Percentiles rank a stretch among this genome's conserved stretches.
Conservation (phyloP, 2,329 filamentous ascomycete species). For the Diaporthe amygdali region DNA sequence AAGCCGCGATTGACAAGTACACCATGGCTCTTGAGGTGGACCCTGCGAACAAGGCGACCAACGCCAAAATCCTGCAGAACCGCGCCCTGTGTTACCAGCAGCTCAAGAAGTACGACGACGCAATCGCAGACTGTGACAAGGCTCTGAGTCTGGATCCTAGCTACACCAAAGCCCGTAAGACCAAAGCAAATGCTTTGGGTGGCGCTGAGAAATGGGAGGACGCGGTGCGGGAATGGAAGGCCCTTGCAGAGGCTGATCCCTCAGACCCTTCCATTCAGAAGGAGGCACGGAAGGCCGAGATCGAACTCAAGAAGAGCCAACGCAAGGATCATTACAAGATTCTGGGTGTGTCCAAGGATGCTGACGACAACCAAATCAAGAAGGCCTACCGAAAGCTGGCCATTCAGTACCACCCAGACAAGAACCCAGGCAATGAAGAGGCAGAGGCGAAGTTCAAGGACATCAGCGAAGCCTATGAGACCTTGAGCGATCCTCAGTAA, state of each 20-base stretch:
- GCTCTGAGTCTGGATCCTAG: slow-evolving; percentile 82
- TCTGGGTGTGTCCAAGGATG: slow-evolving; percentile 84
- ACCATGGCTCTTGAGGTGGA: slow-evolving; percentile 83
- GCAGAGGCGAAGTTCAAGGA: slow-evolving; percentile 97
- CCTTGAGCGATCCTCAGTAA: slow-evolving; percentile 89
- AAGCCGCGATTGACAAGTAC: slow-evolving; percentile 84
- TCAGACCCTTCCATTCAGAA: slow-evolving; percentile 79
- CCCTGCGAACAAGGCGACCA: slow-evolving; percentile 86
- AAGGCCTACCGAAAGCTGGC: slow-evolving; percentile 96
- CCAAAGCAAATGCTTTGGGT: slow-evolving; percentile 88
- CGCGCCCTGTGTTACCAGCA: slow-evolving; percentile 83
- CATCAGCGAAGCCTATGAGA: slow-evolving; percentile 96
- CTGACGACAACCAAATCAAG: slow-evolving; percentile 86
- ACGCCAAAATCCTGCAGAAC: slow-evolving; percentile 94
- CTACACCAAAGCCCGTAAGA: slow-evolving; percentile 92
- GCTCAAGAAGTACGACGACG: slow-evolving; percentile 82
- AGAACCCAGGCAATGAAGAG: slow-evolving; percentile 85
- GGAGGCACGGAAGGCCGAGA: slow-evolving; percentile 87
- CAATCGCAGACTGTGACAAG: slow-evolving; percentile 84
- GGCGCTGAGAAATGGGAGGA: slow-evolving; percentile 91
- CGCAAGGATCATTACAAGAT: slow-evolving; percentile 99
- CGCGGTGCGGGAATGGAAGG: slow-evolving; percentile 86
- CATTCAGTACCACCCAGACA: slow-evolving; percentile 94
- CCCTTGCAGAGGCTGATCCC: slow-evolving; percentile 81
- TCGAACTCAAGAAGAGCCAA: slow-evolving; percentile 97